phyloP scores from a whole-genome alignment of 176 grass and related monocot genomes.

The Areca catechu region DNA sequence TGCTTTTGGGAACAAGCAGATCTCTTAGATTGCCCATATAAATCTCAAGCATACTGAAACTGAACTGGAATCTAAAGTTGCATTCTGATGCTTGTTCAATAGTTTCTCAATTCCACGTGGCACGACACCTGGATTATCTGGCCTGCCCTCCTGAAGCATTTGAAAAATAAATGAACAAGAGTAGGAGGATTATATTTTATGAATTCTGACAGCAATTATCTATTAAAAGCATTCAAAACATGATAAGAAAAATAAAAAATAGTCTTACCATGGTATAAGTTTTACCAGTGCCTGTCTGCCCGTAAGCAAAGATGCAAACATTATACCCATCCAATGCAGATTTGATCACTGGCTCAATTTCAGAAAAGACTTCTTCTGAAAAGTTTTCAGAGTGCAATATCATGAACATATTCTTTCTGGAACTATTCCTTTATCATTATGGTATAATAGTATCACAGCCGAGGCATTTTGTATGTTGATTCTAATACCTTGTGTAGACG shows the following conservation, averaged over 20 bases:
- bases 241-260: conserved; percentile 12
- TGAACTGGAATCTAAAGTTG: conserved; percentile 64
- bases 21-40: conserved; percentile 91
- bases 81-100: conserved; percentile 52
- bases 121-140: conserved; percentile 53
- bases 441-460: background rate
- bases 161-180: conserved; percentile 1
- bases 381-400: conserved; percentile 16
- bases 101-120: conserved; percentile 69
- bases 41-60: conserved; percentile 98
- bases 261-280: conserved; percentile 90
- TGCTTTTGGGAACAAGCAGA: conserved; percentile 47
- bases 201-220: no score
- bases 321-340: conserved; percentile 97
- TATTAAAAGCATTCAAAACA: background rate
- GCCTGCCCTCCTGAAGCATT: conserved; percentile 62
- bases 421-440: background rate
- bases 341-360: conserved; percentile 89
- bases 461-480: conserved; percentile 5
- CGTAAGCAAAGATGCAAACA: conserved; percentile 92
- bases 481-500: conserved; percentile 79
- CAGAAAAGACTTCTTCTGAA: conserved; percentile 79
- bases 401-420: conserved; percentile 17
- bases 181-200: no score
- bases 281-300: conserved; percentile 95